Conservation (phyloP, 768 basidiomycete species). For the Tylopilus felleus region DNA sequence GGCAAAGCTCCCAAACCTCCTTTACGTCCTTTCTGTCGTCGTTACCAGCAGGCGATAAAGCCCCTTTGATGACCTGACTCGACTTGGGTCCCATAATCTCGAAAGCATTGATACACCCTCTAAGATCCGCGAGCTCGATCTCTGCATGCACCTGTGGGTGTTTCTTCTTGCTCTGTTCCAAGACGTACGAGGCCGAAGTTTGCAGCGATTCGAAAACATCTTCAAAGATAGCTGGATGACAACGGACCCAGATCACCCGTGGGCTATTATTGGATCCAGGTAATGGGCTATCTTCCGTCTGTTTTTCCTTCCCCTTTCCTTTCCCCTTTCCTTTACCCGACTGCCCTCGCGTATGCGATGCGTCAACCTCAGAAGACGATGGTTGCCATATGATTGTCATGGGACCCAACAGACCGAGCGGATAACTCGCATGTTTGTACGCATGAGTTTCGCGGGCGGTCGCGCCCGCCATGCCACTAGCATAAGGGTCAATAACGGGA, state of each 20-base stretch:
- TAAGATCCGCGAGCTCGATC: conserved; percentile 68
- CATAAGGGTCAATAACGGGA: neutral
- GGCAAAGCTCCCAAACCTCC: conserved; percentile 39
- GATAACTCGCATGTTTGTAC: conserved; percentile 63
- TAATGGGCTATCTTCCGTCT: conserved; percentile 17
- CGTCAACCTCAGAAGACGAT: neutral
- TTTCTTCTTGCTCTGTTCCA: conserved; percentile 37
- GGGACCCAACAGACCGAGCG: conserved; percentile 68
- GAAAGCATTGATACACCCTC: conserved; percentile 71
- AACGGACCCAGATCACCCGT: conserved; percentile 68
- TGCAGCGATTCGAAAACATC: conserved; percentile 53
- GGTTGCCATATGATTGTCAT: conserved; percentile 73
- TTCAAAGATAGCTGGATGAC: conserved; percentile 72
- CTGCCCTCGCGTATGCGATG: neutral
- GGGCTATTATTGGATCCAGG: conserved; percentile 5
- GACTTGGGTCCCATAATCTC: conserved; percentile 89
- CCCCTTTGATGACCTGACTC: conserved; percentile 68
- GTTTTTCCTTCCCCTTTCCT: conserved; percentile 34
- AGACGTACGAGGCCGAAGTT: conserved; percentile 45
- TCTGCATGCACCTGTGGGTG: conserved; percentile 26
- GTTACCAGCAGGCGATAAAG: conserved; percentile 46
- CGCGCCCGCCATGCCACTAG: conserved; percentile 63
- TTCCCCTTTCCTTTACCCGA: conserved; percentile 3
- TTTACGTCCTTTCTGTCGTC: conserved; percentile 55
- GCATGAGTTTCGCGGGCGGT: conserved; percentile 64